Base-by-base conservation (phyloP, 2,329 filamentous ascomycete species). In the Dothistroma septosporum region DNA sequence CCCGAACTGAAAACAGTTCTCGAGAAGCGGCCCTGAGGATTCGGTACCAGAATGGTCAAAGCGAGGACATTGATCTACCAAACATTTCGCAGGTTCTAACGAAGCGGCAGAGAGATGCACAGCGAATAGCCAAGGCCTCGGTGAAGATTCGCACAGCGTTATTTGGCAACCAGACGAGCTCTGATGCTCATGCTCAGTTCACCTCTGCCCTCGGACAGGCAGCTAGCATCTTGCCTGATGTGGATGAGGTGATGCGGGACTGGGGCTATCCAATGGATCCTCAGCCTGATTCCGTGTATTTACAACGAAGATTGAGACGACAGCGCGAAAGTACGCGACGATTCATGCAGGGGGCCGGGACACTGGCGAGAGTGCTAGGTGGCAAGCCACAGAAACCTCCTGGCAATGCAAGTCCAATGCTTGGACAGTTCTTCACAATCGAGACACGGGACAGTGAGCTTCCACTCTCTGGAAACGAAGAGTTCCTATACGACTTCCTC, bases 401-500 rank as follows among this genome's bases (percentile, higher is more conserved):
- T 16, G 63, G 55, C 2, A n/a, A 11, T 35, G 52, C 59, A 12
- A 68, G 60, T 55, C 64, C 67, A 11, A 46, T 70, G 22, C 54
- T 70, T 22, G 59, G 58, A 22, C 61, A 66, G 16, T 74, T 74
- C 61, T 37, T 57, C 22, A 60, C 57, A n/a, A 62, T 73, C 19
- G 61, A 71, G 53, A 35, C 65, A 73, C 77, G 52, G 73, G 76
- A 22, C 76, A 83, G 69, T 71, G 79, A 65, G 68, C 70, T 59
- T 56, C 69, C 35, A 21, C 68, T 78, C 21, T 68, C 76, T 12
- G 65, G 66, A 8, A 74, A 77, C 21, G 78, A 83, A 49, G 80
- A 81, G 14, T 87, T 87, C 68, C 79, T 79, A n/a, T 87, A 86
- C 66, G 85, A 87, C 64, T 87, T 88, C 65, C 66, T 87, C 28